Base-by-base conservation (phyloP, 192 early-diverging fungal species). In the Coemansia sp. region DNA sequence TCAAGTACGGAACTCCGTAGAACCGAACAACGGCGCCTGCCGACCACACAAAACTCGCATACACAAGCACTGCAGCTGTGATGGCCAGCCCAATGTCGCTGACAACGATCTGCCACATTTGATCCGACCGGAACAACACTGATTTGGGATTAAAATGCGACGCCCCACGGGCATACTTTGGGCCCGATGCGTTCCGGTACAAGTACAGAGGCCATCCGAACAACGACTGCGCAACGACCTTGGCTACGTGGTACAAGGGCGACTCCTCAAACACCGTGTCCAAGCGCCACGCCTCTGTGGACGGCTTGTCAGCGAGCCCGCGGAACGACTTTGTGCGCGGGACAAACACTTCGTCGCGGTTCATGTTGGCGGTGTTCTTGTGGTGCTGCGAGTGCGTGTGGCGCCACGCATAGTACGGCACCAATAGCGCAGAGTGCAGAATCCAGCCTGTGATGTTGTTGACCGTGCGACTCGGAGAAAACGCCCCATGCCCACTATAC, bases 351-450 rank as follows among this genome's bases (percentile, higher is more conserved):
- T 95, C 91, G 73, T 98, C 96, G 74, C 90, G 91, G 45, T 81
- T 82, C 88, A 98, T 87, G 82, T 94, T 89, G 62, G 86, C 89
- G 51, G 90, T 95, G 64, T 85, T 85, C 61, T 96, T 95, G 83
- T 98, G 96, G 84, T 98, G 96, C 72, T 85, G 88, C 37, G 88
- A 91, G 77, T 98, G 95, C 24, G 90, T 86, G 80, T 88, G 88
- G 71, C 89, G 88, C 95, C 95, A 98, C 27, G 95, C 91, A 78
- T 90, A 91, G 82, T 87, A 98, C 16, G 96, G 96, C 29, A 98
- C 96, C 52, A 98, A 83, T 19, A 96, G 82, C 54, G 88, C 82
- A 38, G 92, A 85, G 86, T 98, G 96, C 61, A 98, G 79, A 32
- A 98, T 79, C 80, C 83, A 94, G 0, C 96, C 96, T 50, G 93